phyloP scores from a whole-genome alignment of 2,329 filamentous ascomycete genomes.

The Bipolaris victoriae region DNA sequence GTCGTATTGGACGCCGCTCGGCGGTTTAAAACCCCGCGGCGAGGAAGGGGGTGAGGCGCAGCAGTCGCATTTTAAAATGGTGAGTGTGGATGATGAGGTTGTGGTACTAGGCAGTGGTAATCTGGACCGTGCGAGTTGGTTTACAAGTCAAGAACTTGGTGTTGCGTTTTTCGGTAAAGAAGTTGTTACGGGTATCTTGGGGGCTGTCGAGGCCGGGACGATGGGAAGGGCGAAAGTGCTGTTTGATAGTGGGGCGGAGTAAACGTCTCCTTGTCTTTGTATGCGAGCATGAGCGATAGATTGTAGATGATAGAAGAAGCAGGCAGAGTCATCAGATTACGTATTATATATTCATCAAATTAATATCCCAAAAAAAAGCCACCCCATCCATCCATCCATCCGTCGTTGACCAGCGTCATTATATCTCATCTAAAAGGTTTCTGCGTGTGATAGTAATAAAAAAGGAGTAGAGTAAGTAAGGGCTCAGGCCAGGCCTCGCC shows the following conservation, averaged over 20 bases:
- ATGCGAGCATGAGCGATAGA: no score
- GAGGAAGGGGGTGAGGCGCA: slow-evolving; percentile 63
- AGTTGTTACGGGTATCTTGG: slow-evolving; percentile 46
- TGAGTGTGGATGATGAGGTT: slow-evolving; percentile 71
- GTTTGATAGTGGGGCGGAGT: slow-evolving; percentile 22
- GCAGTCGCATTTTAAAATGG: slow-evolving; percentile 79
- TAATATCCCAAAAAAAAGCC: no score
- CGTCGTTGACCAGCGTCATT: no score
- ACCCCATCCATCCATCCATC: no score
- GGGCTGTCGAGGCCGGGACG: slow-evolving; percentile 33
- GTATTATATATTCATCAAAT: not conserved
- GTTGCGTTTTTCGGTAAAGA: slow-evolving; percentile 60
- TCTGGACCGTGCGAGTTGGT: slow-evolving; percentile 85
- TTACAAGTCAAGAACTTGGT: slow-evolving; percentile 83
- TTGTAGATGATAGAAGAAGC: no score
- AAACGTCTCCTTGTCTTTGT: not conserved
- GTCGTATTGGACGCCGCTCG: slow-evolving; percentile 60
- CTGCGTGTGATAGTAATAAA: no score
- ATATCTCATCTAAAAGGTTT: no score
- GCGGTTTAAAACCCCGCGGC: slow-evolving; percentile 33
- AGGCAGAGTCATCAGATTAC: not conserved
- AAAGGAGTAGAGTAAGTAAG: no score
- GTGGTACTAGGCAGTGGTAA: slow-evolving; percentile 80
- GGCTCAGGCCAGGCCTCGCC: no score
- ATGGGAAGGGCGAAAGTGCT: slow-evolving; percentile 31